Evolutionary conservation across 2,329 filamentous ascomycete species (phyloP).

Genomic region (Xylaria arbuscula): DNA sequence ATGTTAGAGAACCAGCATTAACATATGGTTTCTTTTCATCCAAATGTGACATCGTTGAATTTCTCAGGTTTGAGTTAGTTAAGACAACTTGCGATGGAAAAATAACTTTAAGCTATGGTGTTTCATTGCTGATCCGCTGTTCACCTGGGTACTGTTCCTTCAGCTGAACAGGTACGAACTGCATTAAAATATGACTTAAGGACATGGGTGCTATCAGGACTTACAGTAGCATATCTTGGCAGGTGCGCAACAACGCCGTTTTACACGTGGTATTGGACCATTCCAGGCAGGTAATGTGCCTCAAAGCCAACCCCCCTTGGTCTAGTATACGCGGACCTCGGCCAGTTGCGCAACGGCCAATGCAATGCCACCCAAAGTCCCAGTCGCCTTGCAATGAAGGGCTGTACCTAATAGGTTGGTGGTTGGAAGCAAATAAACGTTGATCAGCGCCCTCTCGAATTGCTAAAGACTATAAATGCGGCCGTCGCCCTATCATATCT

Average conservation of each 20-base stretch:
- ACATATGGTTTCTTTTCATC: background rate
- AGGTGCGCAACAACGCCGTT: conserved; percentile 9
- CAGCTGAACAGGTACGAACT: conserved; percentile 2
- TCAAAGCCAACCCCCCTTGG: conserved; percentile 9
- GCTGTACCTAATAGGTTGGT: background rate
- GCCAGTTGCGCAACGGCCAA: conserved; percentile 18
- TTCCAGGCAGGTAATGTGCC: conserved; percentile 11
- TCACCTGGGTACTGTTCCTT: background rate
- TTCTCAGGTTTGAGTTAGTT: background rate
- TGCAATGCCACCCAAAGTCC: conserved; percentile 27
- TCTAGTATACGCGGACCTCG: conserved; percentile 18
- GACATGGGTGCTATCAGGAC: background rate
- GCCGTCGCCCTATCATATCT: too few relatives aligned
- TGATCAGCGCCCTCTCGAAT: background rate
- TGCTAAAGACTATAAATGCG: too few relatives aligned
- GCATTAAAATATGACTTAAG: conserved; percentile 5
- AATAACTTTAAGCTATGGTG: background rate
- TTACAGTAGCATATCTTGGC: conserved; percentile 5
- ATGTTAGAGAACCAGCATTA: background rate
- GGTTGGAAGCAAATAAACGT: background rate
- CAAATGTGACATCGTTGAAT: background rate
- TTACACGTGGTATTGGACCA: conserved; percentile 22
- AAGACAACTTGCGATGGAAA: background rate
- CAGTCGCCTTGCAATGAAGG: conserved; percentile 3
- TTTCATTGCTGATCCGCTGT: background rate